Conservation (phyloP, 2,329 filamentous ascomycete genomes). For the Thielaviopsis cerberus region DNA sequence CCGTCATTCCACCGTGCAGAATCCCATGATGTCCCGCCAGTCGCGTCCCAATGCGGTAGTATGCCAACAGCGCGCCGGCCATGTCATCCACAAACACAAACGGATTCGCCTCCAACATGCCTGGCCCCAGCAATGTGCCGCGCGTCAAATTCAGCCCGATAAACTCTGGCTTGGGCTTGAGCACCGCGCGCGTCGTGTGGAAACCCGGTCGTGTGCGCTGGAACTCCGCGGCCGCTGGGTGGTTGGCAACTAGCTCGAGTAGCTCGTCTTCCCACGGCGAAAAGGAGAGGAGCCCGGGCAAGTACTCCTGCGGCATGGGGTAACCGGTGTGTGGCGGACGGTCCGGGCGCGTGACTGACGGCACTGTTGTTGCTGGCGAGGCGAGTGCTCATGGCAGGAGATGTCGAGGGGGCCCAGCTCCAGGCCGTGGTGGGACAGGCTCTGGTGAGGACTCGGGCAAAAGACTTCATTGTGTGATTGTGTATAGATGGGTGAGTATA, state of each 20-base stretch:
- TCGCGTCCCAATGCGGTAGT: constrained; percentile 12
- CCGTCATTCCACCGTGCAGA: constrained; percentile 14
- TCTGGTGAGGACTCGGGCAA: background rate
- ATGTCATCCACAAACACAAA: constrained; percentile 4
- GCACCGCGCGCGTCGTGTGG: constrained; percentile 1
- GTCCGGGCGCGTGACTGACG: too few species aligned
- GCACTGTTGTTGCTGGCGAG: background rate
- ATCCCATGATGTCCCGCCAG: constrained; percentile 14
- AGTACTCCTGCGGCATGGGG: background rate
- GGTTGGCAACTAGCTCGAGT: background rate
- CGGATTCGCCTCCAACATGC: constrained; percentile 6
- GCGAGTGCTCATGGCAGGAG: background rate
- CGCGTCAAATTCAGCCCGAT: constrained; percentile 4
- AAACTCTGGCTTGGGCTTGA: background rate
- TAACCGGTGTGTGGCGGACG: background rate
- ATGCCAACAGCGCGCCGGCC: constrained; percentile 3
- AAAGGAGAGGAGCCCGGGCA: background rate
- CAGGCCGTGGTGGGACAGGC: too few species aligned
- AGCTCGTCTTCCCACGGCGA: constrained; percentile 5
- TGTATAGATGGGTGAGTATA: background rate
- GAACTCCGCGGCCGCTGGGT: background rate
- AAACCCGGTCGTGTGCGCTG: background rate
- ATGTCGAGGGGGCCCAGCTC: background rate
- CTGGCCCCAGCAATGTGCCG: background rate
- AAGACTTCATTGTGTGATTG: background rate